Evolutionary conservation across 306 rosid species (phyloP), one percentile per base, ranked within the genome.

Genomic region (Casuarina glauca): DNA sequence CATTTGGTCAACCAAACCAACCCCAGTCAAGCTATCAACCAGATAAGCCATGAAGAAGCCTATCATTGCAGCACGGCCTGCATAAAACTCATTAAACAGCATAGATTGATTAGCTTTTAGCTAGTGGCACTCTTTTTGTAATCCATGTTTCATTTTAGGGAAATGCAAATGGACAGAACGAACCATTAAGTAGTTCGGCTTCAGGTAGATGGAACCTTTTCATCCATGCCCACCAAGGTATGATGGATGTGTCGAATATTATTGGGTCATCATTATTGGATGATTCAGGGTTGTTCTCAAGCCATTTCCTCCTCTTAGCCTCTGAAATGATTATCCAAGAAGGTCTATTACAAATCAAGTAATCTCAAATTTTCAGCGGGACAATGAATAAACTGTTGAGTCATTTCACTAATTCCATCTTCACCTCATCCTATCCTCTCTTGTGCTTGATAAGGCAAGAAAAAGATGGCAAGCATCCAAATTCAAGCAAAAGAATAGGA

Each of bases 151-250:
- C 74, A 26, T 36, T 66, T 44, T 9, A 71, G 57, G 20, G 32
- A 52, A 76, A 55, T 70, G 32, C 38, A 62, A 41, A 74, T 51
- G 46, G 68, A 79, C 50, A 26, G 74, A 76, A 84, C 89, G 74
- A 71, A 95, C 99, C 99, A 81, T 95, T 95, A 20, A 95, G 97
- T 51, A 82, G 85, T 79, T 95, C 99, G 36, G 99, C 99, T 84
- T 95, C 99, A 52, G 99, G 99, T 80, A 96, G 91, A 83, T 96
- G 99, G 89, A 89, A 96, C 78, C 98, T 87, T 86, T 93, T 96
- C 5, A 87, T 80, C 99, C 99, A 95, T 64, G 97, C 97, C 99
- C 97, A 95, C 99, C 99, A 95, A 41, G 99, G 99, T 52, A 95
- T 68, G 63, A 93, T 91, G 84, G 97, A 91, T 42, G 99, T 91